A percentile compares a stretch with the other conserved stretches of the same genome.
Evolutionary conservation across 805 yeast genomes (phyloP).

Genomic region (Starmerella davenportii): DNA sequence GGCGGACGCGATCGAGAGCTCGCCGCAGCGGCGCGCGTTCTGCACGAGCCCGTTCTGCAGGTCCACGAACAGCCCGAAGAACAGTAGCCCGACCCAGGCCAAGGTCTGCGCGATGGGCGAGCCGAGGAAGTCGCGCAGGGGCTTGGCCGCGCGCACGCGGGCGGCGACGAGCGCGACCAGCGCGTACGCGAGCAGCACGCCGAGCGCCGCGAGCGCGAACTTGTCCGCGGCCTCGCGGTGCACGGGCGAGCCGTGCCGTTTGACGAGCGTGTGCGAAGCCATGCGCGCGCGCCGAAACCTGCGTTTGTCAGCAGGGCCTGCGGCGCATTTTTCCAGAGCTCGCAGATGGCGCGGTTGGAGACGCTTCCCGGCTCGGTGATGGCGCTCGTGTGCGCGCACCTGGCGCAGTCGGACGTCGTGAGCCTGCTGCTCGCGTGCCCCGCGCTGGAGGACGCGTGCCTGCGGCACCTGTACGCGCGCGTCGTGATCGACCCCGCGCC

Average conservation of each 20-base stretch:
- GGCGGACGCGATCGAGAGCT: constrained; percentile 55
- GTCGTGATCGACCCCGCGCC: constrained; percentile 21
- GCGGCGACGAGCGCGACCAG: constrained; percentile 3
- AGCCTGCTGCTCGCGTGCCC: constrained; percentile 19
- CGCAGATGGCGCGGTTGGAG: constrained; percentile 1
- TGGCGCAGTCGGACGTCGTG: constrained; percentile 22
- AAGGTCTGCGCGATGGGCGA: constrained; percentile 6
- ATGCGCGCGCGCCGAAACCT: neutral
- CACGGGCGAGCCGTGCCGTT: constrained; percentile 13
- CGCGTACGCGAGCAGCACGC: constrained; percentile 10
- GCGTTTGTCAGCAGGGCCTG: neutral
- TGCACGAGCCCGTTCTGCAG: constrained; percentile 8
- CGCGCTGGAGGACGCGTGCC: constrained; percentile 13
- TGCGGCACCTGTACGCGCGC: constrained; percentile 18
- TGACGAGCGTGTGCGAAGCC: constrained; percentile 5
- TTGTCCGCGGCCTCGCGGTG: constrained; percentile 13
- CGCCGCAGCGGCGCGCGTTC: constrained; percentile 60
- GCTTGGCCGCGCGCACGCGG: neutral
- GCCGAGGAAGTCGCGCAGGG: constrained; percentile 2
- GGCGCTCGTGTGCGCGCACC: constrained; percentile 16
- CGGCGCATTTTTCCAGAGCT: neutral
- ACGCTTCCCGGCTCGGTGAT: constrained; percentile 20
- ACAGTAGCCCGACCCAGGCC: constrained; percentile 5
- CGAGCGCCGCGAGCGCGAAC: constrained; percentile 7
- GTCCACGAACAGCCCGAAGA: constrained; percentile 9